Evolutionary conservation across 306 rosid species (phyloP).

Genomic region (Oemleria cerasiformis): DNA sequence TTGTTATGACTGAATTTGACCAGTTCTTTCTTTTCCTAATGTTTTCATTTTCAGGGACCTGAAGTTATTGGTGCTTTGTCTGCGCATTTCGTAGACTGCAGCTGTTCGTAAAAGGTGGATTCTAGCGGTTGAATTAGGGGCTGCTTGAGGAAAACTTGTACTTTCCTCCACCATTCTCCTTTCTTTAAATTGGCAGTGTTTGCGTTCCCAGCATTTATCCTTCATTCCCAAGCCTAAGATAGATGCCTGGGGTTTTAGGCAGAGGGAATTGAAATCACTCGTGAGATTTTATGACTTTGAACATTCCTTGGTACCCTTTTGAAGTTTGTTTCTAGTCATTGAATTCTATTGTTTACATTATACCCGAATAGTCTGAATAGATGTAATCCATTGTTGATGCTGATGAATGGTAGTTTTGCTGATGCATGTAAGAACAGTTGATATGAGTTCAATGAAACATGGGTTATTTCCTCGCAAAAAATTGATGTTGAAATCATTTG

Average conservation of each 20-base stretch:
- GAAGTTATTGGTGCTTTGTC: conserved; percentile 4
- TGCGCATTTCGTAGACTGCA: neutral
- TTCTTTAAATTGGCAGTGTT: neutral
- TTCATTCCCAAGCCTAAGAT: neutral
- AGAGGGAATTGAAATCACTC: too few species aligned
- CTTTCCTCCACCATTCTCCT: neutral
- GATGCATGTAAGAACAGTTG: too few species aligned
- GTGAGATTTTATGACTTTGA: too few species aligned
- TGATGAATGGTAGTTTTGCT: neutral
- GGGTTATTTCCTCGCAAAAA: too few species aligned
- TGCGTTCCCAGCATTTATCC: neutral
- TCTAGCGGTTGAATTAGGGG: neutral
- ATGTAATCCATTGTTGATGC: neutral
- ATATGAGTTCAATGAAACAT: too few species aligned
- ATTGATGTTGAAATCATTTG: too few species aligned
- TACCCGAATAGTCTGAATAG: neutral
- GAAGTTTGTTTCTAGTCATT: neutral
- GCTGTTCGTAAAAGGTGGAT: conserved; percentile 10
- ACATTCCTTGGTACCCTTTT: too few species aligned
- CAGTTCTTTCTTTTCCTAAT: neutral
- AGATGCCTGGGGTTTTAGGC: too few species aligned
- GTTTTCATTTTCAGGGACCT: conserved; percentile 6
- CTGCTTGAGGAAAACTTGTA: neutral
- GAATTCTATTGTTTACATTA: neutral
- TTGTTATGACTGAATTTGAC: neutral